Evolutionary conservation across 2,329 filamentous ascomycete genomes (phyloP), one percentile per base, ranked within the genome.

Genomic region (Pseudocercospora vitis): DNA sequence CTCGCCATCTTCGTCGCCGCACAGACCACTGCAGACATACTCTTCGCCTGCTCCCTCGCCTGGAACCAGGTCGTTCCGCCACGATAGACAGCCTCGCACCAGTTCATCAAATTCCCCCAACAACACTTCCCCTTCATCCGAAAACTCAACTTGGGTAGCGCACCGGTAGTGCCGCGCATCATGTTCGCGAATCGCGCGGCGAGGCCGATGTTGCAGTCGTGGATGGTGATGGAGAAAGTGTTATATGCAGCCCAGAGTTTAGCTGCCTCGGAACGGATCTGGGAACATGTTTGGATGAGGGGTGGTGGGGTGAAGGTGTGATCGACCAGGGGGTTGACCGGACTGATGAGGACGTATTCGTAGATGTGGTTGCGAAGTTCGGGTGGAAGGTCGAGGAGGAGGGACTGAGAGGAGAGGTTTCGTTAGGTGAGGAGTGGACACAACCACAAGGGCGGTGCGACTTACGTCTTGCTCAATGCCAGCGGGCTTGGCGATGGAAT

Each of bases 311-410:
- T n/a, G 24, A 32, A 33, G 14, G 16, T 31, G 21, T 14, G 16
- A 2, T 12, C 32, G 24, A 47, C 28, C 9, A 21, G n/a, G 9
- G 37, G 37, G 19, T 31, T 31, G 28, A 21, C 12, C 1, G 16
- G 14, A 11, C 9, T 16, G 16, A 47, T 23, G 4, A 47, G 26
- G 16, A 23, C 28, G 44, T 31, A 29, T 14, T 47, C 44, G 44
- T 47, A 47, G 28, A 47, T 47, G 19, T 19, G 26, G 44, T 47
- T 47, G 26, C 44, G 26, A 14, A 47, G 44, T 33, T 47, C 44
- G 6, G 44, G 44, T 47, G 44, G 44, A 8, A 31, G 44, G n/a
- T 6, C 12, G 5, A 47, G 28, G 7, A 47, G 44, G 11, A 28
- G 24, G 8, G 37, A 42, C 37, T 42, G 11, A 4, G 6, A 37